phyloP scores from a whole-genome alignment of 805 yeast species.

The Pachysolen tannophilus region DNA sequence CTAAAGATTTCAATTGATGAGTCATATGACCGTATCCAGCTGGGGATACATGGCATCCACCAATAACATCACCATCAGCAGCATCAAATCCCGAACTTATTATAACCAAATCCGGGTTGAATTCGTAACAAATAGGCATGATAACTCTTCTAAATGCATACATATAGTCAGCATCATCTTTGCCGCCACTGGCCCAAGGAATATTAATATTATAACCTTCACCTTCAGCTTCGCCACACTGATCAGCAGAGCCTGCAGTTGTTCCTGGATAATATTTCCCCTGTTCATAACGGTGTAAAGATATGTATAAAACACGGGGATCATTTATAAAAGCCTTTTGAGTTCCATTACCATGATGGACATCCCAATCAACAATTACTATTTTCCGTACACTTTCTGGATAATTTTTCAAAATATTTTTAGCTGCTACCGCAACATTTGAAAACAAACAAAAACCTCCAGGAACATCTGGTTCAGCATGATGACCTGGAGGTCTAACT shows the following conservation, averaged over 20 bases:
- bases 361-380: constrained; percentile 93
- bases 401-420: constrained; percentile 67
- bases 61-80: constrained; percentile 96
- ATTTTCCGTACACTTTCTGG: constrained; percentile 85
- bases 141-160: constrained; percentile 83
- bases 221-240: constrained; percentile 81
- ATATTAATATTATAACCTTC: constrained; percentile 83
- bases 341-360: constrained; percentile 98
- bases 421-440: constrained; percentile 96
- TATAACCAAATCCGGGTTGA: constrained; percentile 86
- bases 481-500: constrained; percentile 99
- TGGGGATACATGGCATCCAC: constrained; percentile 94
- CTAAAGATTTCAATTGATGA: constrained; percentile 78
- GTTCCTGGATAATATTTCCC: constrained; percentile 95
- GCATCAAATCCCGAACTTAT: constrained; percentile 97
- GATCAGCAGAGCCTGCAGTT: constrained; percentile 70
- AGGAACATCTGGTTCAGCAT: constrained; percentile 95
- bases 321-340: constrained; percentile 87
- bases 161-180: constrained; percentile 92
- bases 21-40: constrained; percentile 97
- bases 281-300: constrained; percentile 86
- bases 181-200: constrained; percentile 90
- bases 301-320: constrained; percentile 84
- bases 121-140: constrained; percentile 84
- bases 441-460: constrained; percentile 96